Conservation (phyloP, 345 rosid genomes). For the Cardamine occulta region DNA sequence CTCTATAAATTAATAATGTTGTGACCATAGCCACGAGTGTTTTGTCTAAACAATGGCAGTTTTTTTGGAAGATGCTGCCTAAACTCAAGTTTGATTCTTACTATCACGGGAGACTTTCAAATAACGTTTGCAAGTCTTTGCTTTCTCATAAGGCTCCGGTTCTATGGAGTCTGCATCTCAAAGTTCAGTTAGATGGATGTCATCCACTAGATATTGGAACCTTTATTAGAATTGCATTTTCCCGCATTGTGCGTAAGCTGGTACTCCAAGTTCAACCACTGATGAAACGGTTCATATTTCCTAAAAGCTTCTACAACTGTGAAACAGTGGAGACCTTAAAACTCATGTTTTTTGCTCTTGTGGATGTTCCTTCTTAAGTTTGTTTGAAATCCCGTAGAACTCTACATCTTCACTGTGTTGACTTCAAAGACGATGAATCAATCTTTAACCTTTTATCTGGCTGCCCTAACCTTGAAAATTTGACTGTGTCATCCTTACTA, state of each 20-base stretch:
- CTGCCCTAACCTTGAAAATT: slow-evolving; percentile 19
- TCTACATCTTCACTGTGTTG: not conserved
- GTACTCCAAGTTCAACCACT: not conserved
- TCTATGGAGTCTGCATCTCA: slow-evolving; percentile 4
- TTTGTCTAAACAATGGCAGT: slow-evolving; percentile 21
- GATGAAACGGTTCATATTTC: not conserved
- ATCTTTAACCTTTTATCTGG: not conserved
- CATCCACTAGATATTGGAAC: not conserved
- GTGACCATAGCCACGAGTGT: slow-evolving; percentile 24
- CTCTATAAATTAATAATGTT: too few relatives aligned
- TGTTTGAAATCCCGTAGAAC: slow-evolving; percentile 1
- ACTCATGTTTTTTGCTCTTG: not conserved
- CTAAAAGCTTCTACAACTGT: slow-evolving; percentile 2
- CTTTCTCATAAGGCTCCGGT: slow-evolving; percentile 2
- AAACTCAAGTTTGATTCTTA: not conserved
- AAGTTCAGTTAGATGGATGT: not conserved
- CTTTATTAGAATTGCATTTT: not conserved
- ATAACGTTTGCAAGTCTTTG: not conserved
- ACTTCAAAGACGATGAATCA: not conserved
- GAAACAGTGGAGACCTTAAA: not conserved
- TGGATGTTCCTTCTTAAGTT: slow-evolving; percentile 3
- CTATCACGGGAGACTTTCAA: not conserved
- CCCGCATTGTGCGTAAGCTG: not conserved
- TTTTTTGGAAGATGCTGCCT: slow-evolving; percentile 9
- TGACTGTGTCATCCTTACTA: too few relatives aligned